These are phyloP conservation scores for Camptophora hylomeconis DNA, from an alignment of 2,329 filamentous ascomycete species.

Conservation along the genomic window DNA sequence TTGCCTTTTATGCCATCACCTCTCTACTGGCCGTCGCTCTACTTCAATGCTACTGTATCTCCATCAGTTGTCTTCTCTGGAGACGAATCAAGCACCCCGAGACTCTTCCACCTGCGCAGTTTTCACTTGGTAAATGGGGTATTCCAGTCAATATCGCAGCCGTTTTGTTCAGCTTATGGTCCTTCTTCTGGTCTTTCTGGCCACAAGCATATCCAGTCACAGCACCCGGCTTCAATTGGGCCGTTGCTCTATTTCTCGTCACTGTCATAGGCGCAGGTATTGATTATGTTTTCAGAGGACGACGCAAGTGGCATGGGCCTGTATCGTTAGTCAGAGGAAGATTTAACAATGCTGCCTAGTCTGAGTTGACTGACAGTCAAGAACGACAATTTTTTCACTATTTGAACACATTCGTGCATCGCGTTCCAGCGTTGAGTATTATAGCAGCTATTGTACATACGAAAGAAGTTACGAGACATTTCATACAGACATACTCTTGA, in stretches of 20 bases:
- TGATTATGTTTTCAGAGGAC: slow-evolving; percentile 24
- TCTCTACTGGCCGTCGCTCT: slow-evolving; percentile 36
- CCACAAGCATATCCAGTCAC: slow-evolving; percentile 26
- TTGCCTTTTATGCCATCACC: slow-evolving; percentile 19
- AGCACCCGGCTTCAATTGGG: slow-evolving; percentile 35
- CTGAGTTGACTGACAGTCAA: too few species aligned
- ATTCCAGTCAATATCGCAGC: slow-evolving; percentile 11
- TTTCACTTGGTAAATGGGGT: slow-evolving; percentile 18
- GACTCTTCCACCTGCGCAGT: slow-evolving; percentile 27
- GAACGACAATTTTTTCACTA: too few species aligned
- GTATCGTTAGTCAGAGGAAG: slow-evolving; percentile 14
- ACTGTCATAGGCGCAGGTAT: slow-evolving; percentile 26
- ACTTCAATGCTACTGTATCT: slow-evolving; percentile 37
- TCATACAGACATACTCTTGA: too few species aligned
- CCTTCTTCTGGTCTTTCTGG: slow-evolving; percentile 37
- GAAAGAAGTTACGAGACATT: too few species aligned
- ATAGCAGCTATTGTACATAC: too few species aligned
- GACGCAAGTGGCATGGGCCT: slow-evolving; percentile 21
- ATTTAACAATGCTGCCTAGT: too few species aligned
- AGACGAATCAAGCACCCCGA: slow-evolving; percentile 25
- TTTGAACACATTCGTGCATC: too few species aligned
- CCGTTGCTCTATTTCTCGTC: slow-evolving; percentile 28
- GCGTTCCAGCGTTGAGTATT: too few species aligned
- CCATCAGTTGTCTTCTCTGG: slow-evolving; percentile 33
- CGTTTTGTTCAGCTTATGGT: slow-evolving; percentile 19